Percentiles rank a stretch among this genome's conserved stretches.
phyloP scores from a whole-genome alignment of 2,329 filamentous ascomycete species.

The Periconia sp. region DNA sequence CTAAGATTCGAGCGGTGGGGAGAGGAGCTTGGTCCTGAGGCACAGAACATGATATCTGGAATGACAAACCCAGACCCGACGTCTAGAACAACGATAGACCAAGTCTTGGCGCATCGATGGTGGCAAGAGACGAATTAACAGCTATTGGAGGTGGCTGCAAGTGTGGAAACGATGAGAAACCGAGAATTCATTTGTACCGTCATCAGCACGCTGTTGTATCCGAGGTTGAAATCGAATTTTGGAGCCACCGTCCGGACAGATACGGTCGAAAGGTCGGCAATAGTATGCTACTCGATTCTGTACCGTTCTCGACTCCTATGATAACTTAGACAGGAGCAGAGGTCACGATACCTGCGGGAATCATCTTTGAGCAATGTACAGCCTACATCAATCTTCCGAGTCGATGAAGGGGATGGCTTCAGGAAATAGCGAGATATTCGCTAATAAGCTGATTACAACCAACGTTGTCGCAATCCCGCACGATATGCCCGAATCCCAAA shows the following conservation, averaged over 20 bases:
- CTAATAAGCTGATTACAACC: too few relatives aligned
- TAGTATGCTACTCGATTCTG: constrained; percentile 6
- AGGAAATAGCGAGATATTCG: too few relatives aligned
- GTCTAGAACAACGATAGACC: constrained; percentile 39
- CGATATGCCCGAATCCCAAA: too few relatives aligned
- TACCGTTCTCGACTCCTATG: too few relatives aligned
- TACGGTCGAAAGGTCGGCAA: constrained; percentile 1
- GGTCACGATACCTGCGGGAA: too few relatives aligned
- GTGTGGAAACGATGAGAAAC: constrained; percentile 10
- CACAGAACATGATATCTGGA: constrained; percentile 40
- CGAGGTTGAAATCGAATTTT: constrained; percentile 3
- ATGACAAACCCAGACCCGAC: constrained; percentile 43
- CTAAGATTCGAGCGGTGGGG: constrained; percentile 38
- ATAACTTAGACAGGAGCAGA: too few relatives aligned
- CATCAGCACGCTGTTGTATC: constrained; percentile 7
- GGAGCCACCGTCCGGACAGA: constrained; percentile 1
- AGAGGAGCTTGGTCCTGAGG: constrained; percentile 29
- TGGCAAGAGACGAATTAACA: constrained; percentile 30
- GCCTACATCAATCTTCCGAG: too few relatives aligned
- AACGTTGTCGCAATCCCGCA: too few relatives aligned
- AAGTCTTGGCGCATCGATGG: constrained; percentile 41
- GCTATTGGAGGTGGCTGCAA: constrained; percentile 12
- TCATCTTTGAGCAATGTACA: too few relatives aligned
- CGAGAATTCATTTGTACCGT: constrained; percentile 10
- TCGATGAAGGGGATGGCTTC: too few relatives aligned